phyloP scores from a whole-genome alignment of 441 rosid genomes.

The Gossypium schwendimanii region DNA sequence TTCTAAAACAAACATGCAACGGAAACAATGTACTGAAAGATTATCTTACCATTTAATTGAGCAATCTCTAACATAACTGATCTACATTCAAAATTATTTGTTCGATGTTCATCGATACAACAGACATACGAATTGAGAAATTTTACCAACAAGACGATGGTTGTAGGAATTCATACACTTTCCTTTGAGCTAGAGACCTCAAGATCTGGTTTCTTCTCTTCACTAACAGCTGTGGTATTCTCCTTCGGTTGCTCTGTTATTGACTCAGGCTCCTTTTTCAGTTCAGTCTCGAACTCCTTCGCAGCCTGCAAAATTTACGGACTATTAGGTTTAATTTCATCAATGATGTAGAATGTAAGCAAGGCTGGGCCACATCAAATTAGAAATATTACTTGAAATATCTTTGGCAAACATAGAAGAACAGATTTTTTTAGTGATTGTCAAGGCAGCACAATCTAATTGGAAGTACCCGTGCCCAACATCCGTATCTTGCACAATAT shows the following conservation, averaged over 20 bases:
- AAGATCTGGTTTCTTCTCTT: slow-evolving; percentile 43
- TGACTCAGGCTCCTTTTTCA: slow-evolving; percentile 69
- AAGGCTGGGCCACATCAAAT: neutral
- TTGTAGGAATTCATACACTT: slow-evolving; percentile 42
- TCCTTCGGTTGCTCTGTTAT: slow-evolving; percentile 30
- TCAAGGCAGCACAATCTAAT: neutral
- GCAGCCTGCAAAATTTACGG: slow-evolving; percentile 64
- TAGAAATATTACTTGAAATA: neutral
- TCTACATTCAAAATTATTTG: slow-evolving; percentile 11
- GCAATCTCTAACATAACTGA: neutral
- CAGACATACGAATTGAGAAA: neutral
- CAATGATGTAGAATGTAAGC: neutral
- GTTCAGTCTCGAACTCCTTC: slow-evolving; percentile 88
- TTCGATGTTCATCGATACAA: slow-evolving; percentile 17
- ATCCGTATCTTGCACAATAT: neutral
- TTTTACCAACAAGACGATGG: slow-evolving; percentile 6
- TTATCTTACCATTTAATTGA: neutral
- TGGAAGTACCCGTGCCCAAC: neutral
- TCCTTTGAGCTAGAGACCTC: slow-evolving; percentile 63
- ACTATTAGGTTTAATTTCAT: neutral
- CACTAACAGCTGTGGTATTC: slow-evolving; percentile 35
- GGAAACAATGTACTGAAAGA: neutral
- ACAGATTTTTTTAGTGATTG: neutral
- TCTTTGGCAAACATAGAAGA: neutral
- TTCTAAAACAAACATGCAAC: neutral